These are phyloP conservation scores for Arxiozyma telluris DNA, from an alignment of 1,139 yeast genomes.

Conservation along the genomic window DNA sequence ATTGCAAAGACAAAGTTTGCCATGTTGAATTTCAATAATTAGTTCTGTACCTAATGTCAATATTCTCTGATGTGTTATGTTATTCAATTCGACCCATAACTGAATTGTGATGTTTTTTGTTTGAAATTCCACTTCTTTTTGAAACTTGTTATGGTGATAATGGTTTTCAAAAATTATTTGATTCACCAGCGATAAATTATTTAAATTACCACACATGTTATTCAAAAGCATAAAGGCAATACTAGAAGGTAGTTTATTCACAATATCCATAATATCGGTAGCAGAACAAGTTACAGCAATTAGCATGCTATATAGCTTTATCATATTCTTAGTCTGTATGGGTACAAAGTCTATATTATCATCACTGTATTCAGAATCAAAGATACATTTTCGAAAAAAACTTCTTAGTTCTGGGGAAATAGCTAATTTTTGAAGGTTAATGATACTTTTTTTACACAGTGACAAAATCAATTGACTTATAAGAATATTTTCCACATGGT, in stretches of 20 bases:
- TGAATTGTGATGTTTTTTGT: constrained; percentile 12
- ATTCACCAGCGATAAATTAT: constrained; percentile 14
- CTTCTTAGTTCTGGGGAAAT: neutral
- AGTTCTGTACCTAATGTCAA: constrained; percentile 18
- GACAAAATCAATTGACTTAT: neutral
- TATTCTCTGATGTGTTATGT: constrained; percentile 22
- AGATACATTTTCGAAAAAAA: constrained; percentile 15
- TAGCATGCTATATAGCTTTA: constrained; percentile 2
- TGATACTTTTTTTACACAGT: constrained; percentile 1
- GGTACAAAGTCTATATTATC: neutral
- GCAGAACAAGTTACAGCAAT: constrained; percentile 14
- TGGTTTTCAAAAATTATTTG: constrained; percentile 21
- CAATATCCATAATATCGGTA: constrained; percentile 13
- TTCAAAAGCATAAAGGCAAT: constrained; percentile 11
- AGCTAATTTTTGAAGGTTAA: constrained; percentile 8
- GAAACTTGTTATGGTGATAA: constrained; percentile 8
- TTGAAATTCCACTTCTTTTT: neutral
- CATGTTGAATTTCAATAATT: constrained; percentile 24
- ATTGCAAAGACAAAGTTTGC: constrained; percentile 22
- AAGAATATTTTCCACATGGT: neutral
- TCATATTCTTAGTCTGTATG: neutral
- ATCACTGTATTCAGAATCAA: neutral
- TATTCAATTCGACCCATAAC: constrained; percentile 17
- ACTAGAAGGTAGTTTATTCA: constrained; percentile 7
- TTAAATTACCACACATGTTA: constrained; percentile 12